Evolutionary conservation across 2,329 filamentous ascomycete species (phyloP).

Genomic region (Fusarium dimerum): DNA sequence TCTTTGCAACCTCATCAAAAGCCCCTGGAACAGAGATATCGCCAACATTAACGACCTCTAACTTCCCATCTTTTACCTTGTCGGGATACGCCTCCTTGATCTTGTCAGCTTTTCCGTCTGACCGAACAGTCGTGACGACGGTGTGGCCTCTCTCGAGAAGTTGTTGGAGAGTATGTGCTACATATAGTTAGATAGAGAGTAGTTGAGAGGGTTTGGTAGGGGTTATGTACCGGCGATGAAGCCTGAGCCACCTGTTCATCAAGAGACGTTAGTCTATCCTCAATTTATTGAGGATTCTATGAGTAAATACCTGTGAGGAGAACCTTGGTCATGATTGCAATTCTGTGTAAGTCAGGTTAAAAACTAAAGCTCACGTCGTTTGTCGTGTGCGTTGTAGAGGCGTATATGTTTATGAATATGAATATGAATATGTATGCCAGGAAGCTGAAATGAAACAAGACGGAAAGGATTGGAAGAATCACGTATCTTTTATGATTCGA

Average conservation of each 20-base stretch:
- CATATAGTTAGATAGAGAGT: background rate
- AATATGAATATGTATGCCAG: too few species aligned
- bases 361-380: too few species aligned
- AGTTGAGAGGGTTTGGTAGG: background rate
- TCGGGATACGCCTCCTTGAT: conserved; percentile 48
- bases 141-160: conserved; percentile 52
- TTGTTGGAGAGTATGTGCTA: conserved; percentile 56
- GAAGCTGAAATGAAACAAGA: background rate
- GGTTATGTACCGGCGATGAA: conserved; percentile 34
- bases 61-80: conserved; percentile 43
- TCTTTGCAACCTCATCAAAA: conserved; percentile 65
- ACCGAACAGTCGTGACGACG: conserved; percentile 58
- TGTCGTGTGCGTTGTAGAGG: background rate
- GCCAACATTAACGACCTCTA: conserved; percentile 64
- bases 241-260: conserved; percentile 34
- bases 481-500: background rate
- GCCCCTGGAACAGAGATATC: conserved; percentile 75
- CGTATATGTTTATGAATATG: background rate
- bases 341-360: background rate
- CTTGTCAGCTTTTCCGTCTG: conserved; percentile 53
- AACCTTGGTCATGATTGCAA: conserved; percentile 32
- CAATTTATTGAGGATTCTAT: background rate
- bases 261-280: conserved; percentile 7
- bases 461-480: too few species aligned
- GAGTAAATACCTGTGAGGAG: conserved; percentile 31